Percentiles rank a stretch among this genome's conserved stretches.
phyloP scores from a whole-genome alignment of 1,139 yeast species.

The Saccharomycopsis phalli region DNA sequence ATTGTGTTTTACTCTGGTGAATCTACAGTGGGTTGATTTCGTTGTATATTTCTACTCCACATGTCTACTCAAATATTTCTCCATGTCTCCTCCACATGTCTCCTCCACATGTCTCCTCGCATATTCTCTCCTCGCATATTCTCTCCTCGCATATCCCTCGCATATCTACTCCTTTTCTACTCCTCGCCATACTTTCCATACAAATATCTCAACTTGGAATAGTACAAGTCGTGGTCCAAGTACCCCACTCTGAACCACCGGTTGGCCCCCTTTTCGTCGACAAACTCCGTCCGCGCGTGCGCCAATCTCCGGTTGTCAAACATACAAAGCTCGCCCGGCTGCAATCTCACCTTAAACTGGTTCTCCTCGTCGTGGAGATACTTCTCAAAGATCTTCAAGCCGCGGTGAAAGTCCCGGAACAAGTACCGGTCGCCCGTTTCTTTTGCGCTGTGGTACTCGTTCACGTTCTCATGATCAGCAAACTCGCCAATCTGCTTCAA shows the following conservation, averaged over 20 bases:
- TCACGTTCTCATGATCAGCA: conserved; percentile 17
- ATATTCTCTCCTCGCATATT: too few species aligned
- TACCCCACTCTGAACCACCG: conserved; percentile 79
- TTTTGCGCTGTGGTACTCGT: conserved; percentile 23
- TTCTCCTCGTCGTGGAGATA: conserved; percentile 47
- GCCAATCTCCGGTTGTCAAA: conserved; percentile 68
- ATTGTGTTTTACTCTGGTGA: too few species aligned
- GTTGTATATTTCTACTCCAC: too few species aligned
- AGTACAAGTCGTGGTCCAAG: conserved; percentile 62
- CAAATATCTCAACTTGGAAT: conserved; percentile 46
- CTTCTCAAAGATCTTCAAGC: conserved; percentile 51
- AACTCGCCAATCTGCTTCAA: conserved; percentile 24
- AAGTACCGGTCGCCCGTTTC: conserved; percentile 31
- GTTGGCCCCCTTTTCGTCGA: conserved; percentile 34
- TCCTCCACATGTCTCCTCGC: too few species aligned
- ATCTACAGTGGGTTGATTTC: too few species aligned
- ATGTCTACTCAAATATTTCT: too few species aligned
- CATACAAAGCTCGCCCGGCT: conserved; percentile 57
- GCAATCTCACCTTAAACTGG: conserved; percentile 47
- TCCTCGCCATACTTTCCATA: conserved; percentile 13
- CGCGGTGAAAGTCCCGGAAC: conserved; percentile 50
- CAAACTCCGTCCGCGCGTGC: conserved; percentile 60
- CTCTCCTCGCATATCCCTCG: not conserved
- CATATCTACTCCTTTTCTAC: not conserved
- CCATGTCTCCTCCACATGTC: too few species aligned